Conservation (phyloP, 805 yeast genomes). For the Kluyveromyces dobzhanskii region DNA sequence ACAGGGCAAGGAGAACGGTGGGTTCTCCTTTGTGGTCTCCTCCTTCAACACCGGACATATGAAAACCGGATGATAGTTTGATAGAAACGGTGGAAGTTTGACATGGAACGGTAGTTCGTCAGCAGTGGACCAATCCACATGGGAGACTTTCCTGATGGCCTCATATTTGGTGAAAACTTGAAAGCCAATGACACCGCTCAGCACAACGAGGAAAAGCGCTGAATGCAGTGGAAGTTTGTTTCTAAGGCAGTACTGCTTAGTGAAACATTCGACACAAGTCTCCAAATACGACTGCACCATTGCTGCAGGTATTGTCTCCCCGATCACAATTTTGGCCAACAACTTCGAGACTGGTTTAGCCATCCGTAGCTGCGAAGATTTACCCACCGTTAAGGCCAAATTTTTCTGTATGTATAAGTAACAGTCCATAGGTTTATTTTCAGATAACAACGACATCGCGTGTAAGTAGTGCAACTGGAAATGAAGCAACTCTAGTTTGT, state of each 20-base stretch:
- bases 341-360: slow-evolving; percentile 32
- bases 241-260: slow-evolving; percentile 41
- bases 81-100: slow-evolving; percentile 42
- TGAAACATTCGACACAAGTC: slow-evolving; percentile 29
- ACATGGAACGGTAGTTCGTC: slow-evolving; percentile 59
- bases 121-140: slow-evolving; percentile 43
- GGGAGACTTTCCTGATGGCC: slow-evolving; percentile 23
- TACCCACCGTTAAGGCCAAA: slow-evolving; percentile 17
- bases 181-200: slow-evolving; percentile 46
- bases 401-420: slow-evolving; percentile 6
- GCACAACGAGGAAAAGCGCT: slow-evolving; percentile 40
- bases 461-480: slow-evolving; percentile 20
- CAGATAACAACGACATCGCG: slow-evolving; percentile 22
- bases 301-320: slow-evolving; percentile 19
- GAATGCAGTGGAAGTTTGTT: slow-evolving; percentile 45
- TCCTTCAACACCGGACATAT: slow-evolving; percentile 67
- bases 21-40: slow-evolving; percentile 51
- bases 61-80: slow-evolving; percentile 52
- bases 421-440: slow-evolving; percentile 21
- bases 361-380: slow-evolving; percentile 12
- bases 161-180: slow-evolving; percentile 46
- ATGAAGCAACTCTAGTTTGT: slow-evolving; percentile 14
- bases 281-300: slow-evolving; percentile 11
- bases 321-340: slow-evolving; percentile 37
- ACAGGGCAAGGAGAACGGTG: slow-evolving; percentile 57